Conservation (phyloP, 2,329 filamentous ascomycete genomes). For the Dendrostoma leiphaemia region DNA sequence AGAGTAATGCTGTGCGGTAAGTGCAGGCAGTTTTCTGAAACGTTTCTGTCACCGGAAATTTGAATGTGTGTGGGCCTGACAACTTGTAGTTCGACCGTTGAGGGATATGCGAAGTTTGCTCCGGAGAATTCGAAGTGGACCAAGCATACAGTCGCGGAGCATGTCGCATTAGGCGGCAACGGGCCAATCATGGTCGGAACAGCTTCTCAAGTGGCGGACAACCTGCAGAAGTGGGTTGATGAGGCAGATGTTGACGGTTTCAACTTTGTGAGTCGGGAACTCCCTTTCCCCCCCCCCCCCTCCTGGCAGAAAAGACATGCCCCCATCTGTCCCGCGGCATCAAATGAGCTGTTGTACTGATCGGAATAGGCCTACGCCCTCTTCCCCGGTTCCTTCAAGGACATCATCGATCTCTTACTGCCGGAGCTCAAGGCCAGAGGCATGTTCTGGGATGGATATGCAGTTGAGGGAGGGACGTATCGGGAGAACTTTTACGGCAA, state of each 20-base stretch:
- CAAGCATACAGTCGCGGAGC: slow-evolving; percentile 66
- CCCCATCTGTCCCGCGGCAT: no score
- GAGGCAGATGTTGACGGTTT: slow-evolving; percentile 74
- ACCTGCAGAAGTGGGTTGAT: slow-evolving; percentile 63
- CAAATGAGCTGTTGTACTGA: no score
- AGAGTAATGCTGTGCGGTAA: slow-evolving; percentile 40
- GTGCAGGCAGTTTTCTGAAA: slow-evolving; percentile 18
- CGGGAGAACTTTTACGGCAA: slow-evolving; percentile 40
- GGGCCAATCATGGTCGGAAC: slow-evolving; percentile 65
- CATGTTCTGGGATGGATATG: slow-evolving; percentile 52
- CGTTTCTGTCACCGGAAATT: background rate
- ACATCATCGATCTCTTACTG: slow-evolving; percentile 62
- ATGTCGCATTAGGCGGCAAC: slow-evolving; percentile 66
- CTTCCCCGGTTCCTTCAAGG: slow-evolving; percentile 61
- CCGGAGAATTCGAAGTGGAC: slow-evolving; percentile 59
- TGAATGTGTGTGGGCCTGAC: background rate
- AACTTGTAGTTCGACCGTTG: slow-evolving; percentile 20
- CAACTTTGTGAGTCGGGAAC: slow-evolving; percentile 55
- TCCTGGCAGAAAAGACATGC: no score
- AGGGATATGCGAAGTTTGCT: slow-evolving; percentile 14
- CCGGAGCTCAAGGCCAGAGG: slow-evolving; percentile 60
- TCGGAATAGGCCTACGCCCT: slow-evolving; percentile 42
- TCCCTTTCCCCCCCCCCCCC: background rate
- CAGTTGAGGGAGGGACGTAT: slow-evolving; percentile 40
- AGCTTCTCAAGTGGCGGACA: slow-evolving; percentile 62